Evolutionary conservation across 129 eudicot species (phyloP).

Genomic region (Rutidosis leptorrhynchoides): DNA sequence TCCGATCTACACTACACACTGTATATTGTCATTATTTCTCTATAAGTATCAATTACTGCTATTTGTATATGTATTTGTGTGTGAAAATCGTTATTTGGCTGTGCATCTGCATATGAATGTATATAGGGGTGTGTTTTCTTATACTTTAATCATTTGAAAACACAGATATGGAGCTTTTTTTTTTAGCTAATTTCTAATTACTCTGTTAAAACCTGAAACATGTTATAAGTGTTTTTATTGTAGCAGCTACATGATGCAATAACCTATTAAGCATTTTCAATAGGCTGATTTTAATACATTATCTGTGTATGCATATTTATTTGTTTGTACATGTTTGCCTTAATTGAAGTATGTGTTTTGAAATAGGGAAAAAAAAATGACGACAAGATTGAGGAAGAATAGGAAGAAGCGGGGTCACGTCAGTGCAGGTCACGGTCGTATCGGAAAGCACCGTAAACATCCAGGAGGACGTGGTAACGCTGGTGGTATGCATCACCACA

Average conservation of each 20-base stretch:
- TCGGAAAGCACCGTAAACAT: constrained; percentile 81
- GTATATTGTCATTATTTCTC: neutral
- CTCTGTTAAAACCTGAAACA: too few relatives aligned
- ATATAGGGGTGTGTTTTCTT: neutral
- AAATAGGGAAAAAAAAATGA: constrained; percentile 40
- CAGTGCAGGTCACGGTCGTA: constrained; percentile 75
- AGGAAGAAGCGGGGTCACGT: constrained; percentile 87
- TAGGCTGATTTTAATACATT: neutral
- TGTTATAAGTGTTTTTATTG: too few relatives aligned
- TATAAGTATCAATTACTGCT: too few relatives aligned
- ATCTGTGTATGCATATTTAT: too few relatives aligned
- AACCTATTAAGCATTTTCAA: too few relatives aligned
- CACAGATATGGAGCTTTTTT: neutral
- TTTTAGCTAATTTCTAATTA: too few relatives aligned
- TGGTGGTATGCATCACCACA: constrained; percentile 89
- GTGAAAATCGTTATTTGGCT: too few relatives aligned
- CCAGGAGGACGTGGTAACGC: constrained; percentile 88
- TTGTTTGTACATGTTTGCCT: neutral
- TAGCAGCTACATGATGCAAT: too few relatives aligned
- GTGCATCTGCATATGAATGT: neutral
- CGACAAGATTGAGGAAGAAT: constrained; percentile 72
- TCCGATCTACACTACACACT: neutral
- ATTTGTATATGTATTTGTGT: neutral
- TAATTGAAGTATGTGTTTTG: neutral
- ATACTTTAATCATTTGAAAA: too few relatives aligned